Base-by-base conservation (phyloP, 2,329 filamentous ascomycete species). In the Neocucurbitaria cava region DNA sequence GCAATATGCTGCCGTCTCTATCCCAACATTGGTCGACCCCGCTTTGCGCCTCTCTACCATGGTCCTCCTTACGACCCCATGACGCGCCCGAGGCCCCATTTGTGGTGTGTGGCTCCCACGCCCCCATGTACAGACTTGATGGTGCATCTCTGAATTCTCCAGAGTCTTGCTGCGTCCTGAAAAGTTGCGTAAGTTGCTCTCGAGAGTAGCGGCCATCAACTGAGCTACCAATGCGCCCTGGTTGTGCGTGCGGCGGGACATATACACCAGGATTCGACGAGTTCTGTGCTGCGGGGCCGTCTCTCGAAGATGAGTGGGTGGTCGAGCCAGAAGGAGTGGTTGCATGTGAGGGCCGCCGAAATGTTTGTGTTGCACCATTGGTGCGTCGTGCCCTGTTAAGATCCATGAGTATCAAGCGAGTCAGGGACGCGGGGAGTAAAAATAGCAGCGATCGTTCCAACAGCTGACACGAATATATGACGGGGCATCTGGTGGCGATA, bases 11-110 rank as follows among this genome's bases (percentile, higher is more conserved):
- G 21, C 90, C 92, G 55, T 84, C 83, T 54, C 84, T 78, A 70
- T 96, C 91, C 95, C 94, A 99, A 75, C 93, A 98, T 38, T 94
- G 86, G 59, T 95, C 92, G n/a, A 93, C 91, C 40, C 94, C 92
- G 69, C 90, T 86, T 54, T 87, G 87, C 59, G 84, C 81, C 59
- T 89, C 87, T 72, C 92, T 89, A 54, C 84, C 68, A 44, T 77
- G 84, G 61, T 97, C 92, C 54, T 85, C 85, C 64, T 82, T 83
- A 75, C 93, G 92, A 46, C 90, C 90, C 92, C 92, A 96, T 49
- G 85, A 84, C 23, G 73, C 71, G 44, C 68, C 80, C 68, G 75
- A 82, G 68, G 72, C 68, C 28, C 88, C 87, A 65, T 92, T 92
- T 36, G 86, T 79, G 46, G 87, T 84, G 54, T 87, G 85, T 24